phyloP scores from a whole-genome alignment of 2,329 filamentous ascomycete species.

The Fusarium liriodendri region DNA sequence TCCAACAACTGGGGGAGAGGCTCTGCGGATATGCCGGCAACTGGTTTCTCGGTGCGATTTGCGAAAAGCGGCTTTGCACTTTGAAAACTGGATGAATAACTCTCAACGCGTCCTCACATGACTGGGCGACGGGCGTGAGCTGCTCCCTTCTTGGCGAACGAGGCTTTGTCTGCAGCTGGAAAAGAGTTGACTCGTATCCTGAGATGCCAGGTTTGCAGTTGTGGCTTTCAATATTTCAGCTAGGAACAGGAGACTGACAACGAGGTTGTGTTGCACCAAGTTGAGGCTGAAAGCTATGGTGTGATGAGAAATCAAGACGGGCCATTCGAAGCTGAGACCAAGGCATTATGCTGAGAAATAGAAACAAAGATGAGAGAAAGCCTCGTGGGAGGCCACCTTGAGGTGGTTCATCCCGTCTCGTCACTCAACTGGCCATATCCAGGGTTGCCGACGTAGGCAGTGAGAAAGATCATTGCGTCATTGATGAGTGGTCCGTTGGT shows the following conservation, averaged over 20 bases:
- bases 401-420: neutral
- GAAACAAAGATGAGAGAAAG: neutral
- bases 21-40: constrained; percentile 4
- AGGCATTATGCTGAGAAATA: neutral
- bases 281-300: neutral
- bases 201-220: neutral
- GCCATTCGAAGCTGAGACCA: neutral
- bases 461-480: neutral
- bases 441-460: neutral
- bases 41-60: neutral
- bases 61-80: neutral
- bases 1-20: neutral
- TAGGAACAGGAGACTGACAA: neutral
- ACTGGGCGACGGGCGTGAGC: neutral
- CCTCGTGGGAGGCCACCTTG: neutral
- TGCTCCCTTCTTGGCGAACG: neutral
- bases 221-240: constrained; percentile 2
- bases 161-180: neutral
- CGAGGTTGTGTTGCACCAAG: neutral
- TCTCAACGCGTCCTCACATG: constrained; percentile 3
- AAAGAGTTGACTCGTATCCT: neutral
- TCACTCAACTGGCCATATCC: neutral
- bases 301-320: neutral
- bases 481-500: neutral
- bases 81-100: neutral